Conservation (phyloP, 2,329 filamentous ascomycete species). For the Fusarium sp. region DNA sequence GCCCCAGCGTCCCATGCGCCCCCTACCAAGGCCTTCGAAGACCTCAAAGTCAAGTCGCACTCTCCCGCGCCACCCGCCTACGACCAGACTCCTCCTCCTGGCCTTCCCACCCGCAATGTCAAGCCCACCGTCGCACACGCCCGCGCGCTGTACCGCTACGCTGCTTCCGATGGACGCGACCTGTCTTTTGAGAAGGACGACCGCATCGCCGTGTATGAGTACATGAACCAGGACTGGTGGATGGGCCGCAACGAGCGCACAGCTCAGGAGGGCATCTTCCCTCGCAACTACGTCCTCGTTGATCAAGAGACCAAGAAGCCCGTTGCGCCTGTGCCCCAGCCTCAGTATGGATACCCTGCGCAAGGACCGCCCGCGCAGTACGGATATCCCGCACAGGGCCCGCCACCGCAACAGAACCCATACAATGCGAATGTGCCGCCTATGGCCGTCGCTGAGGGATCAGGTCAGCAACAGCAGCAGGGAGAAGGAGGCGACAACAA, state of each 20-base stretch:
- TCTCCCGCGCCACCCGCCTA: constrained; percentile 63
- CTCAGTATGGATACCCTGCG: constrained; percentile 54
- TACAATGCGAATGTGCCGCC: constrained; percentile 78
- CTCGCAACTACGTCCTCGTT: constrained; percentile 85
- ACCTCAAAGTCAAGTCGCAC: constrained; percentile 51
- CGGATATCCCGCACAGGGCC: constrained; percentile 55
- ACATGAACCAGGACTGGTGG: constrained; percentile 99
- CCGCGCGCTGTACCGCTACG: constrained; percentile 85
- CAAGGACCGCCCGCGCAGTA: constrained; percentile 48
- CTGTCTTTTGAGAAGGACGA: constrained; percentile 84
- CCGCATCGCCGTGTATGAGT: constrained; percentile 81
- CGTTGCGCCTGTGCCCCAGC: constrained; percentile 47
- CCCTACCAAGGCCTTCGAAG: constrained; percentile 56
- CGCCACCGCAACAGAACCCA: constrained; percentile 65
- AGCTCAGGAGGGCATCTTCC: constrained; percentile 90
- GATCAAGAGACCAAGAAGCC: constrained; percentile 68
- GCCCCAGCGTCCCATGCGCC: constrained; percentile 47
- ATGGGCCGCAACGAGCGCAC: constrained; percentile 87
- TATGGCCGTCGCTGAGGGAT: constrained; percentile 75
- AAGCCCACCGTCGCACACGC: constrained; percentile 77
- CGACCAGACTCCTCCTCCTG: constrained; percentile 58
- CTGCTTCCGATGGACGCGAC: constrained; percentile 81
- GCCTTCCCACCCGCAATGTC: constrained; percentile 54
- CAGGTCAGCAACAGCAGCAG: constrained; percentile 55
- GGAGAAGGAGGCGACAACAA: constrained; percentile 72